Conservation (phyloP, 139 green algal species). For the Chlamydomonas sphaeroides region DNA sequence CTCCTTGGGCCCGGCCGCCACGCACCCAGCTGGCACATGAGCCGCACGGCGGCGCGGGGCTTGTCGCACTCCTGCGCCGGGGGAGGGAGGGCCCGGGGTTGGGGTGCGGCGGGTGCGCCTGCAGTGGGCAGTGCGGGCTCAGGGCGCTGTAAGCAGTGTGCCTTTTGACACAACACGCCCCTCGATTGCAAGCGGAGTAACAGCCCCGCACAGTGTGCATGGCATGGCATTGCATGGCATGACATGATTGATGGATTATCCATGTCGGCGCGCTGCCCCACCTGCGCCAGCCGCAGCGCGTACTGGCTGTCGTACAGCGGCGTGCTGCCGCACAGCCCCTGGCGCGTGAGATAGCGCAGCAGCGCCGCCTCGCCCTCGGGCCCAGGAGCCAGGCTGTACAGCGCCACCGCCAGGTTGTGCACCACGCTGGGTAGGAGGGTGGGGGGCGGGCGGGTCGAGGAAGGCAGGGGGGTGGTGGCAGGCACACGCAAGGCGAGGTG, state of each 20-base stretch:
- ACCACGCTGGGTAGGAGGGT: conserved; percentile 54
- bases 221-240: no score
- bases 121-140: no score
- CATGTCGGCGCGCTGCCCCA: no score
- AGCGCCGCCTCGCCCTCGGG: conserved; percentile 63
- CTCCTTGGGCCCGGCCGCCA: not conserved
- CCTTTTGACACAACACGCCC: no score
- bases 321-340: conserved; percentile 26
- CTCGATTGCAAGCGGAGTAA: no score
- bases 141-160: no score
- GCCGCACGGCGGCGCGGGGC: conserved; percentile 76
- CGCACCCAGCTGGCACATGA: conserved; percentile 82
- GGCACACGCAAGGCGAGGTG: no score
- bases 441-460: not conserved
- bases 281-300: conserved; percentile 84
- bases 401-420: conserved; percentile 76
- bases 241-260: no score
- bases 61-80: conserved; percentile 65
- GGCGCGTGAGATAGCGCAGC: conserved; percentile 72
- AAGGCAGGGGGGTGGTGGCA: no score
- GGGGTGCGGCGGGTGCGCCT: no score
- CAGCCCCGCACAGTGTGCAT: no score
- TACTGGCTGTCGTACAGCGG: conserved; percentile 88
- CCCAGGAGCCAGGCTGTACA: conserved; percentile 67
- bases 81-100: no score